Evolutionary conservation across 768 basidiomycete species (phyloP), one percentile per base, ranked within the genome.

Genomic region (Pleurotus eryngii): DNA sequence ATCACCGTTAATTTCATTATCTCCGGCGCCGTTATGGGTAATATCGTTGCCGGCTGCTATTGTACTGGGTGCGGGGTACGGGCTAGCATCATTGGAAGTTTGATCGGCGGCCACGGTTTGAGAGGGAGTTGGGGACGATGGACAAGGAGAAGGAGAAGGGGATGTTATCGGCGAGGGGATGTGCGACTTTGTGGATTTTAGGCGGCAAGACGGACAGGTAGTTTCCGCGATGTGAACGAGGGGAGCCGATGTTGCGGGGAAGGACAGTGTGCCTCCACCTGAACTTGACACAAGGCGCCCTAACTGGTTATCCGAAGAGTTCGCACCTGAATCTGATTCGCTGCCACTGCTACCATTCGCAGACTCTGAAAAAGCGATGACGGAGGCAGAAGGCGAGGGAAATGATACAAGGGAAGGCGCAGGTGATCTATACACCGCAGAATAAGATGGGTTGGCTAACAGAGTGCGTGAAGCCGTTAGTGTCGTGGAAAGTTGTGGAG

Each of bases 121-220:
- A 46, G 45, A 54, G 15, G 51, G 45, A 26, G 55, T 18, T 27
- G 55, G 55, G 6, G 55, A 56, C 12, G 46, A 48, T 6, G 55
- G 46, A 46, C 43, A 56, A 12, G 55, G 55, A n/a, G 55, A 56
- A 5, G 55, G 55, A 17, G 55, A 48, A 27, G 46, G 46, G 24
- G 57, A 57, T 35, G 51, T 17, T 54, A 30, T 35, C 11, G 49
- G 62, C 56, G 38, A 60, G 57, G 30, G 64, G 61, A 60, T 67
- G 64, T 27, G 64, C 59, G 38, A 39, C 18, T 26, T 54, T 11
- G 12, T 54, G 51, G 22, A 15, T 20, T 50, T 27, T 17, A 7
- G 37, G 20, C 15, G 26, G 17, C 37, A 54, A 18, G 51, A 42
- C 22, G 18, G 15, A 12, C n/a, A 40, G 17, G n/a, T 42, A 18